Evolutionary conservation across 2,329 filamentous ascomycete genomes (phyloP).

Genomic region (Aotearoamyces nothofagi): DNA sequence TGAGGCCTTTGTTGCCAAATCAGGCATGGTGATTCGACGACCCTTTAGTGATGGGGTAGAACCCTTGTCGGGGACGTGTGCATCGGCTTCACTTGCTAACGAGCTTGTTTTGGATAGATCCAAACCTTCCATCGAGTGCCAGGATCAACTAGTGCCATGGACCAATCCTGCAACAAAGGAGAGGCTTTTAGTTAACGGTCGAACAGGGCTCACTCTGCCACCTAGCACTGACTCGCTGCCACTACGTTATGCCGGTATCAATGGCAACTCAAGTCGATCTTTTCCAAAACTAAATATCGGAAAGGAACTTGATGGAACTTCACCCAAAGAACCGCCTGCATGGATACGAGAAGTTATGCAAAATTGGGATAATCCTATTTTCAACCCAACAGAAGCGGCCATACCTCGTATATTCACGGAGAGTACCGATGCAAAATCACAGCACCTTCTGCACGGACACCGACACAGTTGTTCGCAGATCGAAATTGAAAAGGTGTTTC

Average conservation of each 20-base stretch:
- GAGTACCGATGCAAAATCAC: conserved; percentile 14
- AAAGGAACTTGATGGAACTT: not conserved
- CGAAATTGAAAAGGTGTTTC: conserved; percentile 16
- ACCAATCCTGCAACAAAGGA: conserved; percentile 42
- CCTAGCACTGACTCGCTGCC: conserved; percentile 13
- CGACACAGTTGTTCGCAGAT: conserved; percentile 14
- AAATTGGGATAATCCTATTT: conserved; percentile 65
- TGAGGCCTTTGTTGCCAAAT: conserved; percentile 23
- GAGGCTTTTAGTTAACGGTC: conserved; percentile 32
- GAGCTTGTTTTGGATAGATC: no score
- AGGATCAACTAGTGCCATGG: conserved; percentile 34
- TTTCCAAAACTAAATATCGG: not conserved
- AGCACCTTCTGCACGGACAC: conserved; percentile 11
- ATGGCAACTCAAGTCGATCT: not conserved
- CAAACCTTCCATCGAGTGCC: no score
- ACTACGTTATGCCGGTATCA: not conserved
- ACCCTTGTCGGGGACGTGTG: no score
- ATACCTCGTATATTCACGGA: conserved; percentile 27
- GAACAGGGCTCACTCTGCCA: conserved; percentile 33
- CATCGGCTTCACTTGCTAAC: no score
- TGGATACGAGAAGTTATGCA: conserved; percentile 49
- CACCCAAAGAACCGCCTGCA: conserved; percentile 12
- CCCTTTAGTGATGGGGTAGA: conserved; percentile 26
- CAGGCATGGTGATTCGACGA: conserved; percentile 26
- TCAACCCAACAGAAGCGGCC: conserved; percentile 30